A percentile compares a stretch with the other conserved stretches of the same genome.
These are phyloP conservation scores for Hammondia hammondi DNA, from an alignment of 169 alveolate genomes.

Conservation along the genomic window DNA sequence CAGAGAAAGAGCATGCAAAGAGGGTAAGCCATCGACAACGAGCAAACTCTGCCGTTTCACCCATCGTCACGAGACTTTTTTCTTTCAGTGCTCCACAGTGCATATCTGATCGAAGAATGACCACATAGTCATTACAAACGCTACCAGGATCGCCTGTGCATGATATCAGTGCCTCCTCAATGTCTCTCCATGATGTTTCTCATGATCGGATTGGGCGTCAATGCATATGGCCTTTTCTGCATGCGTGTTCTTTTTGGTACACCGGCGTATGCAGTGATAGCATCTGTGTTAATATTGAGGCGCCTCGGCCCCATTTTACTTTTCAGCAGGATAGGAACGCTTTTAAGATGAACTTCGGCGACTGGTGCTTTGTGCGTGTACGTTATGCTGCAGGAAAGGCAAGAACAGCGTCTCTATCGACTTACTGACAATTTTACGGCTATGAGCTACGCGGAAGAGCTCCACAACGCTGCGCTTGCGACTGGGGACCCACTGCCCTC, in stretches of 20 bases:
- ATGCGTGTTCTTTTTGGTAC: no score
- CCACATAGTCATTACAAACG: no score
- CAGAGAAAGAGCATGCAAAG: not conserved
- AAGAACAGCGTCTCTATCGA: constrained; percentile 23
- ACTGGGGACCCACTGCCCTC: constrained; percentile 13
- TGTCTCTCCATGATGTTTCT: no score
- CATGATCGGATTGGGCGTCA: no score
- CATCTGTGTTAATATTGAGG: not conserved
- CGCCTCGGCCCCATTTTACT: not conserved
- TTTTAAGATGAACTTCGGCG: not conserved
- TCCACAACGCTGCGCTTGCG: not conserved
- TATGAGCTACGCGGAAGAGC: constrained; percentile 31
- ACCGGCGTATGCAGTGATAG: not conserved
- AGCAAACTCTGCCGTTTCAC: no score
- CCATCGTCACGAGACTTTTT: no score
- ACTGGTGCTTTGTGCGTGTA: not conserved
- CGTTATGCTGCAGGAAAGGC: constrained; percentile 16
- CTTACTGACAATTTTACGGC: constrained; percentile 16
- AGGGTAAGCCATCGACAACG: not conserved
- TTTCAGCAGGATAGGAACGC: not conserved
- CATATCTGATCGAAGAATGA: no score
- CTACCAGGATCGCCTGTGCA: no score
- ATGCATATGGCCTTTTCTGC: no score
- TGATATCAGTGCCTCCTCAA: no score
- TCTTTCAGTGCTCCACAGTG: no score